Percentiles rank a stretch among this genome's conserved stretches.
Evolutionary conservation across 1,139 yeast genomes (phyloP).

Genomic region (Blastobotrys persicus): DNA sequence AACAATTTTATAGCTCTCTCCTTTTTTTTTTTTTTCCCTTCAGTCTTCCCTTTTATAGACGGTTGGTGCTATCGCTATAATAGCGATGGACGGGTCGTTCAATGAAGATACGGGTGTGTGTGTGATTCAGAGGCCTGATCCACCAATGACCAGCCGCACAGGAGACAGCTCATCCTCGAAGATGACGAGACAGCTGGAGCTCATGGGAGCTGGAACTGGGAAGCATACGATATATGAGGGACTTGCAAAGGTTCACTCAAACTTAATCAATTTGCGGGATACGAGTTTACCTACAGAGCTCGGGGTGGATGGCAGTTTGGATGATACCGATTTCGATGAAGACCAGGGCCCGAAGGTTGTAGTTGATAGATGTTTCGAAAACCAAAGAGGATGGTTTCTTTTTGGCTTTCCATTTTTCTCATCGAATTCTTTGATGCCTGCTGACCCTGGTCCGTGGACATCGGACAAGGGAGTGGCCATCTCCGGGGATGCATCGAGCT

Average conservation of each 20-base stretch:
- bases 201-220: not conserved
- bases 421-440: constrained; percentile 52
- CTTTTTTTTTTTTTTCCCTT: no score
- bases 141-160: not conserved
- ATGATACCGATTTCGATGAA: not conserved
- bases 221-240: constrained; percentile 1
- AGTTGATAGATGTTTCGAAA: constrained; percentile 48
- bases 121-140: not conserved
- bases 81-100: not conserved
- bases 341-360: constrained; percentile 11
- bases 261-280: constrained; percentile 1
- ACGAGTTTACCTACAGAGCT: not conserved
- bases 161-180: not conserved
- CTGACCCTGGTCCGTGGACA: constrained; percentile 53
- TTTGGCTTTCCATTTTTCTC: constrained; percentile 66
- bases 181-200: not conserved
- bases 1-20: no score
- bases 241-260: not conserved
- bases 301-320: not conserved
- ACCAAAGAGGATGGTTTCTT: constrained; percentile 66
- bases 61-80: no score
- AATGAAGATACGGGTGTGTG: not conserved
- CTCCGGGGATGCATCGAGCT: constrained; percentile 43
- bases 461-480: constrained; percentile 32
- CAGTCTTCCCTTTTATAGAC: no score